Conservation (phyloP, 2,329 filamentous ascomycete species). For the Ascocoryne sarcoides region DNA sequence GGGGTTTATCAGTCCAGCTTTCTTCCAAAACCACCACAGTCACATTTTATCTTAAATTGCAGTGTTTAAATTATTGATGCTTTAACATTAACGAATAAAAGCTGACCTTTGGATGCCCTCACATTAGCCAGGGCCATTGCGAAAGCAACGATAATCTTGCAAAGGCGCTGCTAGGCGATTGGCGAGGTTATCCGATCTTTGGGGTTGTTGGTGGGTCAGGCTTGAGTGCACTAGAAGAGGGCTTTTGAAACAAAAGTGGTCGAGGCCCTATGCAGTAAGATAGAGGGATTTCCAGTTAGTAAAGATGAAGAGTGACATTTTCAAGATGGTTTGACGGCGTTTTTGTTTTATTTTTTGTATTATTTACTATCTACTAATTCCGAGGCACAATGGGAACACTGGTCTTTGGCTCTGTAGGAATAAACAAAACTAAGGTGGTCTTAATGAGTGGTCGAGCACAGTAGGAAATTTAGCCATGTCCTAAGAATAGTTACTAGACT, state of each 20-base stretch:
- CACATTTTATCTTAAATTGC: no score
- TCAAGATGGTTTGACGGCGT: background rate
- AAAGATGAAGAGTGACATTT: conserved; percentile 7
- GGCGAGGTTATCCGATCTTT: no score
- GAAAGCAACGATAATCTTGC: no score
- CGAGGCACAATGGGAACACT: conserved; percentile 17
- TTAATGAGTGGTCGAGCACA: conserved; percentile 18
- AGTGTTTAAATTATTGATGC: no score
- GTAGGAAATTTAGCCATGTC: conserved; percentile 6
- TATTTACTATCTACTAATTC: conserved; percentile 3
- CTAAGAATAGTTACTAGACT: background rate
- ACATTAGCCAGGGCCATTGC: no score
- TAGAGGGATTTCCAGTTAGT: conserved; percentile 15
- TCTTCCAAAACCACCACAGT: no score
- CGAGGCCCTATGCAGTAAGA: conserved; percentile 10
- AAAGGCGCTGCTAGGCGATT: no score
- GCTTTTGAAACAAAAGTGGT: conserved; percentile 3
- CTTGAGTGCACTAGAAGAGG: conserved; percentile 9
- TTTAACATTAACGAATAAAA: no score
- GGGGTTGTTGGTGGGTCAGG: conserved; percentile 16
- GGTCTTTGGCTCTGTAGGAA: conserved; percentile 12
- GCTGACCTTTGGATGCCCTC: no score
- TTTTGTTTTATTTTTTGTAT: background rate
- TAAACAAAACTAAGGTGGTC: conserved; percentile 4
- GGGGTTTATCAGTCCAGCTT: no score